Percentiles rank a stretch among this genome's conserved stretches.
Evolutionary conservation across 352 stramenopile species (phyloP).

Genomic region (Phytophthora pini): DNA sequence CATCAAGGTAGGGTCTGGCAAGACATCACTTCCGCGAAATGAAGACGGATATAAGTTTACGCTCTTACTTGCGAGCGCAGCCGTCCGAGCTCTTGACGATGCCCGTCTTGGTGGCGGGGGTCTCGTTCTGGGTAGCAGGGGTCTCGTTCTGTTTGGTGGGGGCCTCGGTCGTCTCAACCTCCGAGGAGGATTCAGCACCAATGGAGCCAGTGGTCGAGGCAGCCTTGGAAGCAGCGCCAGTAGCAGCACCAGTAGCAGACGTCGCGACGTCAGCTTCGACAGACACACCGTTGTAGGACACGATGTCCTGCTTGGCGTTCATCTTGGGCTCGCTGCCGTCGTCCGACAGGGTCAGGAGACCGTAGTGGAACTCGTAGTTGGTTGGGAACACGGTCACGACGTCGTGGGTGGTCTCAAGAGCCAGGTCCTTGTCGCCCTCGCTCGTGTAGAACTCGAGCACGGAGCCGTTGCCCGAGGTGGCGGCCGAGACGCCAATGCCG

Average conservation of each 20-base stretch:
- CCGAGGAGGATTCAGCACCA: conserved; percentile 7
- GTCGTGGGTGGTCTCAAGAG: conserved; percentile 1
- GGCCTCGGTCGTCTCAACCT: not conserved
- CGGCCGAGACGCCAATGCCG: conserved; percentile 1
- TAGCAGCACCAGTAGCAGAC: conserved; percentile 2
- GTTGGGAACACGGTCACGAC: not conserved
- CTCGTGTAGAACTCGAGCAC: conserved; percentile 13
- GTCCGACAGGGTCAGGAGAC: conserved; percentile 17
- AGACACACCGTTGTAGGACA: conserved; percentile 27
- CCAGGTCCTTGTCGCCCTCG: conserved; percentile 10
- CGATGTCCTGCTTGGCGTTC: conserved; percentile 19
- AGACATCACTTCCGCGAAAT: conserved; percentile 5
- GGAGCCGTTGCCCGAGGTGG: conserved; percentile 2
- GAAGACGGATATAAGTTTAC: conserved; percentile 10
- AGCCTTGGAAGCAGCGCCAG: conserved; percentile 1
- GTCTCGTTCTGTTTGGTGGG: conserved; percentile 11
- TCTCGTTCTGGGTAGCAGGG: conserved; percentile 14
- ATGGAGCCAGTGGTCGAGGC: conserved; percentile 1
- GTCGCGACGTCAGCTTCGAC: conserved; percentile 12
- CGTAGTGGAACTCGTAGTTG: conserved; percentile 10
- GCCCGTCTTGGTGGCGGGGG: conserved; percentile 15
- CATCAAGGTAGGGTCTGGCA: conserved; percentile 5
- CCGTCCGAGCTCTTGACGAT: conserved; percentile 18
- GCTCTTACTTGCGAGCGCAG: conserved; percentile 15
- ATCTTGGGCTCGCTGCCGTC: conserved; percentile 22